A percentile compares a stretch with the other conserved stretches of the same genome.
phyloP scores from a whole-genome alignment of 345 rosid genomes.

The Melaleuca alternifolia region DNA sequence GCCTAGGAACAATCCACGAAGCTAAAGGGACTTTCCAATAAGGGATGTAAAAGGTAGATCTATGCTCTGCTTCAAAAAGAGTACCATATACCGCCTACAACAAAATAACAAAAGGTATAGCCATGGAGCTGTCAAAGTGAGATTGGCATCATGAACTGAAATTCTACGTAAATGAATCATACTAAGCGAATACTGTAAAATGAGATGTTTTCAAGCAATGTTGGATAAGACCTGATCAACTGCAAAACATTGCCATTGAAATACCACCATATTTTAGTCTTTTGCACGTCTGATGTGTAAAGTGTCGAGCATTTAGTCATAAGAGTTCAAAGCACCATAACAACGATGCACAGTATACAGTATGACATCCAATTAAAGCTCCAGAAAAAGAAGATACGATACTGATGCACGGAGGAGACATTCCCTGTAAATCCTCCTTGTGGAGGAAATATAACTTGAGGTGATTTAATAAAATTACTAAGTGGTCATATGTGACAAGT shows the following conservation, averaged over 20 bases:
- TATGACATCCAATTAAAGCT: too few species aligned
- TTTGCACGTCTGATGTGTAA: not conserved
- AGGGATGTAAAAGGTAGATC: constrained; percentile 91
- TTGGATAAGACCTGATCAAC: not conserved
- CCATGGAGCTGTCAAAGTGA: not conserved
- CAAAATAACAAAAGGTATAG: not conserved
- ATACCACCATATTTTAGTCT: not conserved
- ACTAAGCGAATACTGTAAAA: not conserved
- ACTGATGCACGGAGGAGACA: not conserved
- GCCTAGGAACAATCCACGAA: constrained; percentile 87
- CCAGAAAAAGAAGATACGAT: too few species aligned
- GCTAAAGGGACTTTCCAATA: constrained; percentile 93
- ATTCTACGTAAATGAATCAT: not conserved
- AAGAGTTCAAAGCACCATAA: not conserved
- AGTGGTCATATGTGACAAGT: not conserved
- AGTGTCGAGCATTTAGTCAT: not conserved
- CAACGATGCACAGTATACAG: not conserved
- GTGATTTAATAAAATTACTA: not conserved
- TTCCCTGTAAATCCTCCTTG: not conserved
- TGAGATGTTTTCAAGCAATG: not conserved
- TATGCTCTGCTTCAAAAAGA: constrained; percentile 95
- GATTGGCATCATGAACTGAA: not conserved
- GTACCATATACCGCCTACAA: constrained; percentile 92
- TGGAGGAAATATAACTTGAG: not conserved
- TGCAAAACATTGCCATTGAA: not conserved